Evolutionary conservation across 176 grass and related monocot genomes (phyloP), one percentile per base, ranked within the genome.

Genomic region (Phoenix dactylifera): DNA sequence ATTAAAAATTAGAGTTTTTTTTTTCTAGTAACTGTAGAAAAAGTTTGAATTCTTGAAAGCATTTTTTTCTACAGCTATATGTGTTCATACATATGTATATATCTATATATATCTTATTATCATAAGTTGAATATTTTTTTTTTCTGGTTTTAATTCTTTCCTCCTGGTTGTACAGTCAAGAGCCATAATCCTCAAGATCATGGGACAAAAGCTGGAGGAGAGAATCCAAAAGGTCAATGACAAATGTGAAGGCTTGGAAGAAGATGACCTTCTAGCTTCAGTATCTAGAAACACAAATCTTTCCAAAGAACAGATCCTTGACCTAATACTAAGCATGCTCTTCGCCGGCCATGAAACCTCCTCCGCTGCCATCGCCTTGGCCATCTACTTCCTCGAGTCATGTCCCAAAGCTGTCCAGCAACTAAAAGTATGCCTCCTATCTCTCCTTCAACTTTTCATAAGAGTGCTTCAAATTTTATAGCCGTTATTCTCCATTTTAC

Each of bases 331-430:
- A 15, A 59, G 54, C 63, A 51, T 80, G 64, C 71, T 80, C 14
- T 80, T 80, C 22, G 77, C 70, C 26, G 77, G 77, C 22, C 77
- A 80, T 19, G 77, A 80, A 50, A 80, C 77, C 10, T 55, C 70
- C 0, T 74, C 71, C 1, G 51, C 60, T 3, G 77, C 77, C 25
- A 48, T 80, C 20, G 30, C 70, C 30, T 57, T 74, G 4, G 50
- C 63, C 0, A 69, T 80, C 35, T 80, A 64, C 50, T 80, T 74
- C 32, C 71, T 80, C 2, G 20, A 53, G 7, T 32, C 30, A 30
- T 64, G 57, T 18, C 71, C 71, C 15, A 57, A 63, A 55, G 77
- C 71, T 16, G 28, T 80, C 49, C 49, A 44, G 29, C 29, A 80
- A 50, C 60, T 80, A 25, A 51, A 50, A 48, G 77, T 80, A 24